Evolutionary conservation across 148 eudicot species (phyloP).

Genomic region (Rhododendron ovatum): DNA sequence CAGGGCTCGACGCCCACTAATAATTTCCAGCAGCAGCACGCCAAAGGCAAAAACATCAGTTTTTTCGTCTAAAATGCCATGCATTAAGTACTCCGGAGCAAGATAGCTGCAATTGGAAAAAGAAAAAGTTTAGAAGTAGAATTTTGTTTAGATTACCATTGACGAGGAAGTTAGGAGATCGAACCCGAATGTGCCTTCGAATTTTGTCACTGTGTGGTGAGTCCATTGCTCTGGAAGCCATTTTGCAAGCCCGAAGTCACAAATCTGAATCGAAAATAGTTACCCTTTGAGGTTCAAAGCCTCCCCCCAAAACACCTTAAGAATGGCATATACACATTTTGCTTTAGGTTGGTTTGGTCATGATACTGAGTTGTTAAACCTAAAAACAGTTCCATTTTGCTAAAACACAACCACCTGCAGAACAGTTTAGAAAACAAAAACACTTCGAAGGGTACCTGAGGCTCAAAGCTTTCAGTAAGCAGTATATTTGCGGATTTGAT

Average conservation of each 20-base stretch:
- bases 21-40: conserved; percentile 74
- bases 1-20: conserved; percentile 83
- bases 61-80: conserved; percentile 85
- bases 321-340: not conserved
- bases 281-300: conserved; percentile 12
- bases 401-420: not conserved
- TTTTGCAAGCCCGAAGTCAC: conserved; percentile 94
- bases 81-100: conserved; percentile 94
- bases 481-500: conserved; percentile 86
- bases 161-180: conserved; percentile 3
- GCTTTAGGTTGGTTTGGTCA: not conserved
- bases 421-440: not conserved
- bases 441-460: conserved; percentile 48
- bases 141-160: not conserved
- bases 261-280: conserved; percentile 51
- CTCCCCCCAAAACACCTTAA: conserved; percentile 10
- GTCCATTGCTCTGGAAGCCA: conserved; percentile 97
- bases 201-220: conserved; percentile 72
- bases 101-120: conserved; percentile 47
- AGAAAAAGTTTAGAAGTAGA: not conserved
- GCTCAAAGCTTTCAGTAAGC: conserved; percentile 63
- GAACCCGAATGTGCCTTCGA: conserved; percentile 94
- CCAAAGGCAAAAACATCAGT: conserved; percentile 91
- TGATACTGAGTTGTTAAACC: not conserved
- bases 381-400: not conserved